These are phyloP conservation scores for Aureobasidium sp. DNA, from an alignment of 2,329 filamentous ascomycete genomes.

Conservation along the genomic window DNA sequence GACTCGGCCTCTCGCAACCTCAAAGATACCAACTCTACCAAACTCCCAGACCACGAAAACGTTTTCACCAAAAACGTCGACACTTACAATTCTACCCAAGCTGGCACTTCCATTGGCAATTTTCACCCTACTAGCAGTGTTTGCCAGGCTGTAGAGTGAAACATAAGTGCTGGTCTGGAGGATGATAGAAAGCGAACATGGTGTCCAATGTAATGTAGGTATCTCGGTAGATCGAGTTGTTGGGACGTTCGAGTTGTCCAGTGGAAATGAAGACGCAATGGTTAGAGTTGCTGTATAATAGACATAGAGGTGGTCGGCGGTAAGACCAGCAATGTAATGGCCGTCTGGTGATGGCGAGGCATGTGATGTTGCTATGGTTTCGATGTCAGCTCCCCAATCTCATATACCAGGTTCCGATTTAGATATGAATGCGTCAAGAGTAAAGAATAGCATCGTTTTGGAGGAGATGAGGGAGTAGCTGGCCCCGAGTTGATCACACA, in stretches of 20 bases:
- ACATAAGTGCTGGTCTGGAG: slow-evolving; percentile 34
- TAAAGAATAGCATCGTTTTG: neutral
- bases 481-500: no score
- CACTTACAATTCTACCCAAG: slow-evolving; percentile 40
- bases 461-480: neutral
- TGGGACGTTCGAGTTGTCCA: slow-evolving; percentile 16
- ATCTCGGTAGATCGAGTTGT: slow-evolving; percentile 6
- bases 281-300: slow-evolving; percentile 32
- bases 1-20: slow-evolving; percentile 36
- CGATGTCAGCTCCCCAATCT: neutral
- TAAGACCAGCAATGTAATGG: slow-evolving; percentile 33
- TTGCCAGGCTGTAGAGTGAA: slow-evolving; percentile 37
- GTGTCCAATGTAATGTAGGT: slow-evolving; percentile 32
- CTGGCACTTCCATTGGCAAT: slow-evolving; percentile 44
- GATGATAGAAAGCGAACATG: slow-evolving; percentile 34
- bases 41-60: slow-evolving; percentile 46
- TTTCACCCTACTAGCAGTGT: slow-evolving; percentile 36
- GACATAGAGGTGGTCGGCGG: slow-evolving; percentile 33
- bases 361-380: slow-evolving; percentile 19
- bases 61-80: slow-evolving; percentile 35
- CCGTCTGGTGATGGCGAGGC: slow-evolving; percentile 35
- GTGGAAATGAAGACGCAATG: slow-evolving; percentile 28
- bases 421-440: neutral
- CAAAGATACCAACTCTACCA: slow-evolving; percentile 40
- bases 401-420: no score